Evolutionary conservation across 2,329 filamentous ascomycete species (phyloP).

Genomic region (Colletotrichum salicis): DNA sequence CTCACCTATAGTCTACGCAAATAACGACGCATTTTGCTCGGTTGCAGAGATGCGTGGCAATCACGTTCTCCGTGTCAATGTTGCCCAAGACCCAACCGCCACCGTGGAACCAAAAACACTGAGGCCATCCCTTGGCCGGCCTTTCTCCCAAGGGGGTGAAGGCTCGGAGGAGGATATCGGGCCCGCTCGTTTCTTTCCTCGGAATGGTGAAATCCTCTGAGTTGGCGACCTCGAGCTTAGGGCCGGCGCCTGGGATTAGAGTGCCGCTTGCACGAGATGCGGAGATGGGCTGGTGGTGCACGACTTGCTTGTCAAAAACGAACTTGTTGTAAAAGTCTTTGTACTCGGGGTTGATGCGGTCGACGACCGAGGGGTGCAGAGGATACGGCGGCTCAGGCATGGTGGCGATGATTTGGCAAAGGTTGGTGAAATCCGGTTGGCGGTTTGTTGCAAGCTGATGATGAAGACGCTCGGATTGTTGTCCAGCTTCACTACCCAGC

Average conservation of each 20-base stretch:
- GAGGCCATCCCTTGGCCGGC: constrained; percentile 62
- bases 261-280: constrained; percentile 61
- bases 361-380: constrained; percentile 36
- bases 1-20: constrained; percentile 65
- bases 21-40: constrained; percentile 63
- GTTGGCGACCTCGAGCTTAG: constrained; percentile 58
- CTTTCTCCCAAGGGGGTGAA: constrained; percentile 60
- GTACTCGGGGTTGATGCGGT: constrained; percentile 61
- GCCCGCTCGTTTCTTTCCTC: constrained; percentile 57
- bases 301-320: constrained; percentile 61
- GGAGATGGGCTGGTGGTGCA: constrained; percentile 63
- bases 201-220: constrained; percentile 55
- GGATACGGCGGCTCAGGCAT: constrained; percentile 44
- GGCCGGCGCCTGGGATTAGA: constrained; percentile 63
- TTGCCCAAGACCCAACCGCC: constrained; percentile 69
- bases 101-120: constrained; percentile 67
- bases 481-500: not conserved
- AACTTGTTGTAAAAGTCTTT: constrained; percentile 63
- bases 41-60: constrained; percentile 64
- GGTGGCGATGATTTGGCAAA: not conserved
- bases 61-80: constrained; percentile 67
- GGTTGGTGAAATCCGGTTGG: not conserved
- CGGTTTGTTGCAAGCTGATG: not conserved
- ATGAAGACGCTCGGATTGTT: not conserved
- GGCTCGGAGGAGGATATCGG: constrained; percentile 57